Conservation (phyloP, 2,329 filamentous ascomycete species). For the Aspergillus pseudoterreus region DNA sequence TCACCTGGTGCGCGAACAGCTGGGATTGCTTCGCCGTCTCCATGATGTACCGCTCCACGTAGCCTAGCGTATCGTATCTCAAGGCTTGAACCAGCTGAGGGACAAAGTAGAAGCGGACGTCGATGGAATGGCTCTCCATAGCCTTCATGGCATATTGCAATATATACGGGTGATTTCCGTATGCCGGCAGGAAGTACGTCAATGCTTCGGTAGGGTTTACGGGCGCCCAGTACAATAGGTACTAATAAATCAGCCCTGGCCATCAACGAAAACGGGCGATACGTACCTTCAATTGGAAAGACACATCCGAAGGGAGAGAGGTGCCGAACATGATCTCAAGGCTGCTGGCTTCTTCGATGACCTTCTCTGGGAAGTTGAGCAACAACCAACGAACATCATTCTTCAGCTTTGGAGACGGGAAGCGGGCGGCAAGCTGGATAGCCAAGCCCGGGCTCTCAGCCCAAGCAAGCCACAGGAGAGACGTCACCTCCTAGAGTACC, state of each 20-base stretch:
- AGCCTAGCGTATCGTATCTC: constrained; percentile 87
- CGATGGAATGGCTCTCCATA: constrained; percentile 89
- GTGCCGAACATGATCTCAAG: constrained; percentile 77
- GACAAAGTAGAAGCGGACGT: constrained; percentile 98
- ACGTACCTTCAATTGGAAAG: constrained; percentile 74
- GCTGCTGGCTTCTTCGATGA: constrained; percentile 74
- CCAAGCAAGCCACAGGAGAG: constrained; percentile 80
- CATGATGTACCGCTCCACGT: constrained; percentile 92
- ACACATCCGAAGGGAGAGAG: constrained; percentile 72
- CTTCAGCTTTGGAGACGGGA: constrained; percentile 68
- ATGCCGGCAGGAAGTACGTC: constrained; percentile 88
- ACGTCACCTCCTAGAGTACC: constrained; percentile 50
- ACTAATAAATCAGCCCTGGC: constrained; percentile 48
- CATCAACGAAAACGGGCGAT: neutral
- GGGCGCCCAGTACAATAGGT: constrained; percentile 87
- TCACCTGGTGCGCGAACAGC: constrained; percentile 97
- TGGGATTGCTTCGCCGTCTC: constrained; percentile 98
- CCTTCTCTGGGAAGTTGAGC: constrained; percentile 78
- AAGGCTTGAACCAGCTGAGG: constrained; percentile 96
- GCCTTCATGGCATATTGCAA: constrained; percentile 97
- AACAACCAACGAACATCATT: constrained; percentile 76
- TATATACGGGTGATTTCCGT: constrained; percentile 85
- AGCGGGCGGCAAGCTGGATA: constrained; percentile 77
- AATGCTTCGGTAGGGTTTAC: constrained; percentile 91
- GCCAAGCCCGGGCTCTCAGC: constrained; percentile 77